Base-by-base conservation (phyloP, 2,329 filamentous ascomycete species). In the Diaporthe citriasiana region DNA sequence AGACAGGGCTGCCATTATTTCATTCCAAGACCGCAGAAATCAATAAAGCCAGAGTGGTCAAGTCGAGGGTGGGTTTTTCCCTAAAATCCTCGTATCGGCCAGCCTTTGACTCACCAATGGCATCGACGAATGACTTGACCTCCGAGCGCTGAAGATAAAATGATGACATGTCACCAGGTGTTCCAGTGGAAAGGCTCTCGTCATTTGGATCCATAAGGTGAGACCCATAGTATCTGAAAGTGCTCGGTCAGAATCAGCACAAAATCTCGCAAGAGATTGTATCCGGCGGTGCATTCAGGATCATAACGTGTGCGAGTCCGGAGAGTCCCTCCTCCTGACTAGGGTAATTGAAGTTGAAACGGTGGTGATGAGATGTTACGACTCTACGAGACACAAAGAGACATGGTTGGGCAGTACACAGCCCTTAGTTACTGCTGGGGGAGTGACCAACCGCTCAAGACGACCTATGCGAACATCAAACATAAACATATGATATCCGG, bases 361-460 rank as follows among this genome's bases (percentile, higher is more conserved):
- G 0, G 1, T 5, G 38, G 38, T 4, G 38, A 45, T 12, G 38
- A 45, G 15, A 13, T 6, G 1, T 8, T 63, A 9, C 38, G 57
- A 1, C 38, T 63, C 38, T 22, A 19, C 15, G 38, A 63, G 38
- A 45, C 57, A 8, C 25, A 30, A 30, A n/a, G 15, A 7, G 22
- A 9, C 38, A 45, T 9, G 6, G 4, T 7, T 10, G 65, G 42
- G 3, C 65, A 69, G 13, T 69, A 69, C 45, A 53, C 27, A n/a
- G 50, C 65, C 22, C 65, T 35, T 10, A 69, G 65, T 10, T 69
- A 69, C 65, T 69, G 65, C 35, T 69, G 65, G 65, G 65, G 19
- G 0, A 17, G 40, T 12, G 51, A 65, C 19, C 25, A 66, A 22
- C 25, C 19, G 13, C 22, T 47, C 22, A 47, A 51, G 12, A 30